Evolutionary conservation across 305 asterid genomes (phyloP).

Genomic region (Rubia peregrina): DNA sequence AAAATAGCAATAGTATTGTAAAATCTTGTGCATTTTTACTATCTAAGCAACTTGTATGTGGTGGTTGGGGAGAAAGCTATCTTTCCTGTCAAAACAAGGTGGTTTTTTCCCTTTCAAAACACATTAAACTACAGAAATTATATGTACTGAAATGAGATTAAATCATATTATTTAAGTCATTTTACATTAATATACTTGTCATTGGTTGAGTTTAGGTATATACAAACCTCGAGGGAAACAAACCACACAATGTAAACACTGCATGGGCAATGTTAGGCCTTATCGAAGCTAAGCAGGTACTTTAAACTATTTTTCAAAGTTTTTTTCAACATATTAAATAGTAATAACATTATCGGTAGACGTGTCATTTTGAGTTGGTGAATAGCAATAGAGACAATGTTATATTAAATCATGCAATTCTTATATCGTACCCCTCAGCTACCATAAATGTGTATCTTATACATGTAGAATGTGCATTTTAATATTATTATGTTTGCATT

Average conservation of each 20-base stretch:
- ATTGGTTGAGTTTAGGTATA: constrained; percentile 43
- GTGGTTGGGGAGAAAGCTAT: neutral
- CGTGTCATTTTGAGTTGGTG: no score
- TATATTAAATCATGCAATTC: no score
- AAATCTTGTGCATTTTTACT: neutral
- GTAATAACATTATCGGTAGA: no score
- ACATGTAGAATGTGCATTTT: no score
- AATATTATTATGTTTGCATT: no score
- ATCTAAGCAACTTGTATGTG: neutral
- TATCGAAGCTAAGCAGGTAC: constrained; percentile 70
- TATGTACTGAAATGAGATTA: neutral
- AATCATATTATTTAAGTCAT: no score
- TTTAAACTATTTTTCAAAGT: neutral
- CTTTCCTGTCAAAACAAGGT: neutral
- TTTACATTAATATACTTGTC: neutral
- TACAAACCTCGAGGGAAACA: constrained; percentile 58
- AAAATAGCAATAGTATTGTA: neutral
- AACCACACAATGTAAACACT: constrained; percentile 70
- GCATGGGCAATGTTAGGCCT: constrained; percentile 82
- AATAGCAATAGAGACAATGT: no score
- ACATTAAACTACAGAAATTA: neutral
- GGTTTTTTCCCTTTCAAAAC: no score
- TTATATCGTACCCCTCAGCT: no score
- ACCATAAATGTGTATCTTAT: no score
- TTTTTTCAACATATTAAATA: neutral